Evolutionary conservation across 345 rosid species (phyloP).

Genomic region (Hibiscus tridactylites): DNA sequence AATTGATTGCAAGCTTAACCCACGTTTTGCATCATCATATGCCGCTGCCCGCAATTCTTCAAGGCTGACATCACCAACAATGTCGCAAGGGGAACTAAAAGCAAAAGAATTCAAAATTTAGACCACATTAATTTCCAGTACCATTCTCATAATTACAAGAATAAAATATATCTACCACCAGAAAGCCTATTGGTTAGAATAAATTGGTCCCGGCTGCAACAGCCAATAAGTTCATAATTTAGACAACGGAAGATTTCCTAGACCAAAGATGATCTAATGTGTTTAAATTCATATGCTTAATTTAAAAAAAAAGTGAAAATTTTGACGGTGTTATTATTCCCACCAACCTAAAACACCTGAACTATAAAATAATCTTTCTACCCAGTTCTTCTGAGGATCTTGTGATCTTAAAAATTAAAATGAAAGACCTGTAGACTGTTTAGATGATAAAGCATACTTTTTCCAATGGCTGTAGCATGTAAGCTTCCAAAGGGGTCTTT

Average conservation of each 20-base stretch:
- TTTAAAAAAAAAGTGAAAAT: neutral
- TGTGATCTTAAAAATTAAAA: neutral
- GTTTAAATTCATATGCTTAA: neutral
- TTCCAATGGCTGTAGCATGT: slow-evolving; percentile 81
- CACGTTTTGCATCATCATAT: slow-evolving; percentile 69
- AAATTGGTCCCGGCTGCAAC: neutral
- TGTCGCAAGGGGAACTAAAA: slow-evolving; percentile 64
- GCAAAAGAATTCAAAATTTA: slow-evolving; percentile 2
- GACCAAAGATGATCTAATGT: neutral
- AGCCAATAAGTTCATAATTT: neutral
- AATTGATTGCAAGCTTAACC: slow-evolving; percentile 67
- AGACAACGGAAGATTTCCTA: neutral
- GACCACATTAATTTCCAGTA: neutral
- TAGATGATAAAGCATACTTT: slow-evolving; percentile 34
- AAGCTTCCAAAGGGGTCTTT: slow-evolving; percentile 86
- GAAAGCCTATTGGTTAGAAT: neutral
- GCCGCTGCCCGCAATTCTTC: slow-evolving; percentile 81
- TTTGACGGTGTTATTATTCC: neutral
- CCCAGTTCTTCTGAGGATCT: neutral
- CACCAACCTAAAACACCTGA: neutral
- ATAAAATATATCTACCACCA: neutral
- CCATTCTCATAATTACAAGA: neutral
- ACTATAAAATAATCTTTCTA: neutral
- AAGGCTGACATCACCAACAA: slow-evolving; percentile 61
- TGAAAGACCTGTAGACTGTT: neutral